Evolutionary conservation across 345 rosid species (phyloP), one percentile per base, ranked within the genome.

Genomic region (Abelmoschus esculentus): DNA sequence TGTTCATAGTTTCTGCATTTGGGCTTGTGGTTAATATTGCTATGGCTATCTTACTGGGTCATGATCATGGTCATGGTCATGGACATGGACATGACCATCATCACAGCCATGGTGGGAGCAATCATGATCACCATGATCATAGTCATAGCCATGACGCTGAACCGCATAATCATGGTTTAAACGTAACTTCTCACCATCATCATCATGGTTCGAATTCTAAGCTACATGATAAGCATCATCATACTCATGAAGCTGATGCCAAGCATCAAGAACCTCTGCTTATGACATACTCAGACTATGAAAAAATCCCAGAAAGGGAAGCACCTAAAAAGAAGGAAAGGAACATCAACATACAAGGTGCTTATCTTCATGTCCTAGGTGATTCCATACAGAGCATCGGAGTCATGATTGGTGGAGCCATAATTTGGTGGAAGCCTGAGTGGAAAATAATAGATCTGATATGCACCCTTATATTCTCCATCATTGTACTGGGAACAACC

Each of bases 341-440:
- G 17, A 53, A 53, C 56, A 17, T 53, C 22, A 53, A 53, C 26
- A 17, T 53, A 53, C 56, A 53, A 53, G 56, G 56, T 3, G 56
- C 56, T 53, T 53, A 53, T 53, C 56, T 53, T 53, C 56, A 53
- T 53, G 56, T 53, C 56, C 56, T 53, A 17, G 56, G 56, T 26
- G 56, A 53, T 53, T 53, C 56, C 26, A 53, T 53, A 15, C 56
- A 53, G 22, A 53, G 56, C 26, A 53, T 53, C 26, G 56, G 54
- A n/a, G 54, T 49, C 6, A 49, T 49, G 54, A 49, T 49, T 6
- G 54, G 54, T 6, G 54, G 54, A 49, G 54, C 54, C 15, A 49
- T 49, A 2, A 49, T 49, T 49, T 49, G 54, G 54, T 49, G 17
- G 17, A 49, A 49, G 17, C 54, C 54, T 0, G 54, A 49, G 18